Conservation (phyloP, 768 basidiomycete species). For the Mycena belliarum region DNA sequence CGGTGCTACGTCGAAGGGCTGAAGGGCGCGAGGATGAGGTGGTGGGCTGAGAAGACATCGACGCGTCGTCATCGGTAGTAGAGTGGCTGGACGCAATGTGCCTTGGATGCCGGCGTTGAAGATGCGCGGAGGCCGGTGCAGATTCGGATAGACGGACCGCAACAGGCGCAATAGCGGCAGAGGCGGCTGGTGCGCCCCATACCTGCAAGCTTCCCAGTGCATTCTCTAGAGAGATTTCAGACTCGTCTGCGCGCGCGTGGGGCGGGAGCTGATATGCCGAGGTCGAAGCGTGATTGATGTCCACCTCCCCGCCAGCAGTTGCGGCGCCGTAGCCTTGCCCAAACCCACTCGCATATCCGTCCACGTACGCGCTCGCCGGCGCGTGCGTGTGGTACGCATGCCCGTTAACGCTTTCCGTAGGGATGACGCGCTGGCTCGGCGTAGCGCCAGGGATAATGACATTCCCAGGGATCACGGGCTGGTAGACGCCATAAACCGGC, state of each 20-base stretch:
- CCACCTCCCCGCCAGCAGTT: background rate
- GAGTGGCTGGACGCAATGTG: background rate
- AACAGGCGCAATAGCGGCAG: constrained; percentile 14
- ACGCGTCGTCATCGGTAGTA: background rate
- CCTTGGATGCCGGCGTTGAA: background rate
- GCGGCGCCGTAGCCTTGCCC: constrained; percentile 35
- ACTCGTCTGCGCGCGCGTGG: background rate
- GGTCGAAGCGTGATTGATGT: constrained; percentile 8
- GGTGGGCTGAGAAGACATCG: background rate
- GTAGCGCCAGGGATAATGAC: constrained; percentile 34
- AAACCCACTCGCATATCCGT: constrained; percentile 37
- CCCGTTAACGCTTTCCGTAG: constrained; percentile 17
- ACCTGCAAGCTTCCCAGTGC: constrained; percentile 12
- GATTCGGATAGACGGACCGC: constrained; percentile 8
- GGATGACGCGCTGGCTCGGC: constrained; percentile 34
- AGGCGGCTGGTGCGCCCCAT: constrained; percentile 7
- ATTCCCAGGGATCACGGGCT: constrained; percentile 1
- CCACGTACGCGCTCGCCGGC: constrained; percentile 33
- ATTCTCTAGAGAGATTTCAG: constrained; percentile 5
- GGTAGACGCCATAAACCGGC: background rate
- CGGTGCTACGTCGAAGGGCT: constrained; percentile 15
- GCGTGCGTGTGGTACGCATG: constrained; percentile 21
- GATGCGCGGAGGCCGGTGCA: background rate
- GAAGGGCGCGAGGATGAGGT: constrained; percentile 5
- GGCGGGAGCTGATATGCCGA: constrained; percentile 13